Evolutionary conservation across 768 basidiomycete genomes (phyloP), one percentile per base, ranked within the genome.

Genomic region (Pisolithus albus): DNA sequence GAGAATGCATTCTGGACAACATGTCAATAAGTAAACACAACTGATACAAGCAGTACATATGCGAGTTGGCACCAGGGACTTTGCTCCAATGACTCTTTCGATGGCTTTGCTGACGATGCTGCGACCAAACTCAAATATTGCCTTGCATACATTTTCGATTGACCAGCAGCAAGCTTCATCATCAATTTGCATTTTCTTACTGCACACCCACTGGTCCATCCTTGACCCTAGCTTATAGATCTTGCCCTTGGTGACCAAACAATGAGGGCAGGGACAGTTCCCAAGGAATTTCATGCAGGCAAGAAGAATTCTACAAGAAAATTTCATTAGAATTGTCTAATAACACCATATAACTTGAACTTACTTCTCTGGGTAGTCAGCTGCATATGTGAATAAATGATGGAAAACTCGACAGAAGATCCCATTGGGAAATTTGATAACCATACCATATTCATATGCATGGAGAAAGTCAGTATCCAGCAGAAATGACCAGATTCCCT

Each of bases 331-430:
- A 54, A 34, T 55, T 58, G 23, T 52, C 52, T 21, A 52, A 40
- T 32, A 50, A 28, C 28, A 28, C 28, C 40, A 32, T 42, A 47
- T 56, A 2, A 11, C 5, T 16, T 53, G 45, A 5, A 56, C 37
- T 11, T 51, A 71, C 72, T 70, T 72, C 34, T 68, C 65, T 0
- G 60, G 66, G 46, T 66, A 68, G 47, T 65, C 60, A 4, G 61
- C 67, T 1, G 62, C 49, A 36, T 68, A 68, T 0, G 65, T 59
- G 38, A 68, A 63, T 0, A 68, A 46, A 0, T 50, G 47, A 0
- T 45, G 61, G 32, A 63, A 65, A 0, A 66, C 52, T 2, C 51
- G n/a, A 0, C 54, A 41, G 0, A 8, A 0, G 0, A 63, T 39
- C 0, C 65, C 59, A 51, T 68, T 61, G 0, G 44, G 41, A 26